Percentiles rank a stretch among this genome's conserved stretches.
phyloP scores from a whole-genome alignment of 2,329 filamentous ascomycete genomes.

The Didymella pomorum region DNA sequence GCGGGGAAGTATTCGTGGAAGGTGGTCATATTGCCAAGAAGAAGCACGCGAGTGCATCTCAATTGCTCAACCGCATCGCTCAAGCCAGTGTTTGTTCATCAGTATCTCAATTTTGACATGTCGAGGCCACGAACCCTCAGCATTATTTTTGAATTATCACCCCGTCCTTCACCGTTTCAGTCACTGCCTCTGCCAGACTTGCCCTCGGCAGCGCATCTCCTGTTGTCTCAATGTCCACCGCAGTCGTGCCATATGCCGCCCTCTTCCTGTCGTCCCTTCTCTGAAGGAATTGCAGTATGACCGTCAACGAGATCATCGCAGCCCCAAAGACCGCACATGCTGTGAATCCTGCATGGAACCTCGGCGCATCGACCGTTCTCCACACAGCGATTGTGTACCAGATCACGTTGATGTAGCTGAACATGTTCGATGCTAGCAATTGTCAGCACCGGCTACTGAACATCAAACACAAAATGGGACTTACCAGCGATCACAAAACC shows the following conservation, averaged over 20 bases:
- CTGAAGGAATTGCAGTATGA: slow-evolving; percentile 27
- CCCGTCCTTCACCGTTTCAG: slow-evolving; percentile 6
- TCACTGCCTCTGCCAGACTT: slow-evolving; percentile 16
- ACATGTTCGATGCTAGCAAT: slow-evolving; percentile 30
- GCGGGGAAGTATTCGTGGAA: not conserved
- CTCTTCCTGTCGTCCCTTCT: slow-evolving; percentile 27
- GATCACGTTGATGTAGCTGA: slow-evolving; percentile 32
- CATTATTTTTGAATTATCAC: not conserved
- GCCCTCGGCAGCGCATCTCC: not conserved
- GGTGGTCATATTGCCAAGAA: not conserved
- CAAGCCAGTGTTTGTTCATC: too few relatives aligned
- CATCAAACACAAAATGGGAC: not conserved
- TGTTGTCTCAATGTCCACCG: slow-evolving; percentile 22
- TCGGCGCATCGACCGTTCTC: slow-evolving; percentile 33
- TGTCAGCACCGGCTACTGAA: not conserved
- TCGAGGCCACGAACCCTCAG: too few relatives aligned
- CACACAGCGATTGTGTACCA: slow-evolving; percentile 34
- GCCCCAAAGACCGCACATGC: slow-evolving; percentile 30
- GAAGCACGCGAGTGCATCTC: too few relatives aligned
- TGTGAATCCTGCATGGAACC: slow-evolving; percentile 35
- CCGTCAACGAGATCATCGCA: slow-evolving; percentile 30
- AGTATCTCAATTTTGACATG: too few relatives aligned
- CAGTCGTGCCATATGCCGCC: slow-evolving; percentile 6
- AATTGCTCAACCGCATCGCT: too few relatives aligned
- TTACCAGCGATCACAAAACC: slow-evolving; percentile 33